These are phyloP conservation scores for Pseudofabraea citricarpa DNA, from an alignment of 2,329 filamentous ascomycete genomes.

Conservation along the genomic window DNA sequence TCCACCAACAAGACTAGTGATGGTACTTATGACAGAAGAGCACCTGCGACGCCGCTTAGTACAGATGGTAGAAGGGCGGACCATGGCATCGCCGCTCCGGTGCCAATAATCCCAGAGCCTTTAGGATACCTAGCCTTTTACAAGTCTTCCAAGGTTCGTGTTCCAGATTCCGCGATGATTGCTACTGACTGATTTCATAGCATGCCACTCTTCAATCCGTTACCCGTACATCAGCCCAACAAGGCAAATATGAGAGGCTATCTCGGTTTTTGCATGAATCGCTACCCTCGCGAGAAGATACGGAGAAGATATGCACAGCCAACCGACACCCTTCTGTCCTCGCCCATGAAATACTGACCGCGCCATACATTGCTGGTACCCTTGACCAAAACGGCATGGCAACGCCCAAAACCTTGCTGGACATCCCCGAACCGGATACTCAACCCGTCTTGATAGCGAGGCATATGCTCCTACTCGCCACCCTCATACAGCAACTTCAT, in stretches of 20 bases:
- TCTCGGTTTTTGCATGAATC: constrained; percentile 11
- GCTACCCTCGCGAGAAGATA: constrained; percentile 17
- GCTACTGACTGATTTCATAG: too few species aligned
- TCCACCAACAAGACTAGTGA: too few species aligned
- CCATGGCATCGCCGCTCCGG: constrained; percentile 40
- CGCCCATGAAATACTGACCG: constrained; percentile 21
- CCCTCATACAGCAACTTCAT: constrained; percentile 30
- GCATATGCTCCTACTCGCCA: constrained; percentile 34
- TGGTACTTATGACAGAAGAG: neutral
- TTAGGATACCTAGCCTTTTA: constrained; percentile 12
- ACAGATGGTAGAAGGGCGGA: constrained; percentile 39
- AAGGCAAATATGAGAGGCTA: constrained; percentile 7
- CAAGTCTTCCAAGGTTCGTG: neutral
- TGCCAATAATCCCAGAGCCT: constrained; percentile 38
- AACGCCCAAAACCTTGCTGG: constrained; percentile 17
- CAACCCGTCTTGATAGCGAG: constrained; percentile 39
- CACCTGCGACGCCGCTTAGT: constrained; percentile 42
- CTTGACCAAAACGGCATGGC: constrained; percentile 5
- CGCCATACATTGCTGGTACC: constrained; percentile 16
- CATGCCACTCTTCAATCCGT: too few species aligned
- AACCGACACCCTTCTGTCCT: constrained; percentile 12
- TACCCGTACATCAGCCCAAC: too few species aligned
- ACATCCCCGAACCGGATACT: constrained; percentile 17
- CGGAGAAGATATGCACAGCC: constrained; percentile 8
- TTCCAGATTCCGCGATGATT: too few species aligned